Evolutionary conservation across 2,329 filamentous ascomycete genomes (phyloP).

Genomic region (Neonectria sp.): DNA sequence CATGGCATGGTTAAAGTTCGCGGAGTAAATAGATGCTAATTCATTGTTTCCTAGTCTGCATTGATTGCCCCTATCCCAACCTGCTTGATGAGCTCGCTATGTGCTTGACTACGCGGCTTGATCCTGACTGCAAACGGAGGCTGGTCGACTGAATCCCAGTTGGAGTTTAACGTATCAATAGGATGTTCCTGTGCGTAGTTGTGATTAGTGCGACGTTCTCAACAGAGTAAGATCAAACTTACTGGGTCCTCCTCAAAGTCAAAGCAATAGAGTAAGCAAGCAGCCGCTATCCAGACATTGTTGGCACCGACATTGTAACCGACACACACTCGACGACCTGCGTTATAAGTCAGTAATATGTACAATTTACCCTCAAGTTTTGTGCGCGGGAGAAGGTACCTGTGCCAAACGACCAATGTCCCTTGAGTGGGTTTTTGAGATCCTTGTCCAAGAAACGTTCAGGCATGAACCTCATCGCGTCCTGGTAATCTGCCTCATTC

Average conservation of each 20-base stretch:
- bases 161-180: constrained; percentile 3
- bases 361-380: neutral
- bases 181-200: neutral
- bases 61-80: neutral
- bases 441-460: neutral
- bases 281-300: constrained; percentile 12
- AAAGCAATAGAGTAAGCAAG: constrained; percentile 15
- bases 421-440: constrained; percentile 3
- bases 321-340: constrained; percentile 12
- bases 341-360: neutral
- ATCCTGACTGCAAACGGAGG: constrained; percentile 6
- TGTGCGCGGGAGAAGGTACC: neutral
- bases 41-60: neutral
- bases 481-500: neutral
- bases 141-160: constrained; percentile 1
- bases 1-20: too few relatives aligned
- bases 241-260: neutral
- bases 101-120: constrained; percentile 2
- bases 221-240: neutral
- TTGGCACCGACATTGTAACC: constrained; percentile 17
- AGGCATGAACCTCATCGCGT: neutral
- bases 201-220: neutral
- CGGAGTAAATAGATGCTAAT: too few relatives aligned
- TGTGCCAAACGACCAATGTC: constrained; percentile 1
- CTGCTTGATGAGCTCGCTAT: neutral